Conservation (phyloP, 352 stramenopile species). For the Phytophthora kernoviae region DNA sequence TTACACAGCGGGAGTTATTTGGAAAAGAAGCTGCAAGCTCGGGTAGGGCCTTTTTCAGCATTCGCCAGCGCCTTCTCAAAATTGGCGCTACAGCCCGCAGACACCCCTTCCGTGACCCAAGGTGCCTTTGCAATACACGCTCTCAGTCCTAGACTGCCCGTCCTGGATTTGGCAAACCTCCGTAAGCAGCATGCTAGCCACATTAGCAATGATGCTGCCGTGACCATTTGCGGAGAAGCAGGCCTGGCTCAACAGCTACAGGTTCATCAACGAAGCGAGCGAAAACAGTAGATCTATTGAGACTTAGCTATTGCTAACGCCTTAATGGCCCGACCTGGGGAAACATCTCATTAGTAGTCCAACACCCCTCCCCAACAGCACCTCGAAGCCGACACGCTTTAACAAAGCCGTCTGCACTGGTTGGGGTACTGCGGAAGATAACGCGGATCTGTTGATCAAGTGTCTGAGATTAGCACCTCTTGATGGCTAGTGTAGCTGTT, state of each 20-base stretch:
- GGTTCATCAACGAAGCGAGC: no score
- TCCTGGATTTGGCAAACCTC: conserved; percentile 46
- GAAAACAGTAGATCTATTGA: no score
- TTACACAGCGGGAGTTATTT: conserved; percentile 38
- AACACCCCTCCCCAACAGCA: no score
- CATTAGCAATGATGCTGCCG: conserved; percentile 7
- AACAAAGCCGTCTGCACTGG: no score
- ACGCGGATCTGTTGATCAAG: no score
- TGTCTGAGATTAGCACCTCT: no score
- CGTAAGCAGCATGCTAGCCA: conserved; percentile 25
- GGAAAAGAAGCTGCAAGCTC: conserved; percentile 19
- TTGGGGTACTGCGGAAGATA: no score
- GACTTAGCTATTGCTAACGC: no score
- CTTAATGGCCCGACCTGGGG: no score
- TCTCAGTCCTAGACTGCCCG: conserved; percentile 33
- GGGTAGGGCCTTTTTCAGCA: conserved; percentile 46
- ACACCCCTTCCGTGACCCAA: conserved; percentile 17
- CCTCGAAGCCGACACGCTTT: no score
- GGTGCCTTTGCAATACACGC: conserved; percentile 30
- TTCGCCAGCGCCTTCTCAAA: conserved; percentile 65
- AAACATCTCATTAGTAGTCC: no score
- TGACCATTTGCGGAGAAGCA: conserved; percentile 47
- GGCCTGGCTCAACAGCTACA: conserved; percentile 38
- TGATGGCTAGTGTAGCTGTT: no score
- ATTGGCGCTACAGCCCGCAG: conserved; percentile 49